Percentiles rank a stretch among this genome's conserved stretches.
phyloP scores from a whole-genome alignment of 345 rosid genomes.

The Citrus cavaleriei region DNA sequence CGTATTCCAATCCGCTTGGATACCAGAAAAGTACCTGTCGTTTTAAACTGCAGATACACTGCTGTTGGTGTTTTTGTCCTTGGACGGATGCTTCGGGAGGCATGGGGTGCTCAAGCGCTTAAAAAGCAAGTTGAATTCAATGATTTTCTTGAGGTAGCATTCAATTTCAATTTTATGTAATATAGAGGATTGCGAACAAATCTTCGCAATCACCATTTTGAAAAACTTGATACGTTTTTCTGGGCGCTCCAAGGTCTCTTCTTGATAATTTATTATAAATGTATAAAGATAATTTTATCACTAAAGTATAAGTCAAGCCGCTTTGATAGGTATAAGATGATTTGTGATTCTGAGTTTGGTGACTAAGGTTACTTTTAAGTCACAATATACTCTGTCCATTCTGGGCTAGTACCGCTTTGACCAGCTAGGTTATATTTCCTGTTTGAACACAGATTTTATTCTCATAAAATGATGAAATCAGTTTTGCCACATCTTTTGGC shows the following conservation, averaged over 20 bases:
- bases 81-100: conserved; percentile 78
- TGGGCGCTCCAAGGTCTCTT: not conserved
- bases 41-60: conserved; percentile 57
- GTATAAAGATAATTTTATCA: not conserved
- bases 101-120: conserved; percentile 79
- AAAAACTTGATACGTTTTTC: not conserved
- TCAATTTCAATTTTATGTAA: not conserved
- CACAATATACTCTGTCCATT: not conserved
- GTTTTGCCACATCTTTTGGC: not conserved
- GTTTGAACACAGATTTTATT: not conserved
- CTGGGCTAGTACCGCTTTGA: not conserved
- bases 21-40: not conserved
- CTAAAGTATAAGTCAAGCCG: not conserved
- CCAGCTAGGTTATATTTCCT: conserved; percentile 3
- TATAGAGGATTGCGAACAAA: not conserved
- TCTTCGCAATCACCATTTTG: not conserved
- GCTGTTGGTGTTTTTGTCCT: conserved; percentile 98
- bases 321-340: not conserved
- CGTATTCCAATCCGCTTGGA: too few relatives aligned
- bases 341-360: not conserved
- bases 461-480: not conserved
- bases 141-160: conserved; percentile 80
- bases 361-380: not conserved
- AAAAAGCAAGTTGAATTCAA: conserved; percentile 74
- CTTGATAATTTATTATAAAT: not conserved